Percentiles rank a stretch among this genome's conserved stretches.
These are phyloP conservation scores for Globisporangium cylindrosporum DNA, from an alignment of 352 stramenopile genomes.

Conservation along the genomic window DNA sequence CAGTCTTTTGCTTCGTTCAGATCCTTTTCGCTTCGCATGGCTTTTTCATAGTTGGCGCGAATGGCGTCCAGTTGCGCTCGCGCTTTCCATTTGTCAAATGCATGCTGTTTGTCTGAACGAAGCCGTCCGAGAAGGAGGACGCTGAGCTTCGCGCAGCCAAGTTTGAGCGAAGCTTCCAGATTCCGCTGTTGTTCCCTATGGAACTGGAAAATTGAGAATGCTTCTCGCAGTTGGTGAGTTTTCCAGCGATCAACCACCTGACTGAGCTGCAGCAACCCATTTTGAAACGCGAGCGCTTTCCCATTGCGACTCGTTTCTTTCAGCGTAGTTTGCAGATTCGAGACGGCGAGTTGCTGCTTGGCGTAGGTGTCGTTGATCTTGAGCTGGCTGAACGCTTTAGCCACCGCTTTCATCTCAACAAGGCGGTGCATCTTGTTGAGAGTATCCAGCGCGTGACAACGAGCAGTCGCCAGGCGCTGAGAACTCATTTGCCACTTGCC, in stretches of 20 bases:
- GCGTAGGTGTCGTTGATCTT: not conserved
- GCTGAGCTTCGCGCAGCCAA: conserved; percentile 26
- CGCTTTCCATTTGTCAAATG: conserved; percentile 26
- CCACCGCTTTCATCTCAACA: conserved; percentile 9
- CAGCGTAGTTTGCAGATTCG: conserved; percentile 1
- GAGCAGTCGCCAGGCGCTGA: not conserved
- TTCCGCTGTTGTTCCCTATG: not conserved
- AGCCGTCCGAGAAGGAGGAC: conserved; percentile 21
- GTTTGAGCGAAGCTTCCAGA: not conserved
- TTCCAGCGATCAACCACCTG: not conserved
- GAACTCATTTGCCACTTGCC: conserved; percentile 7
- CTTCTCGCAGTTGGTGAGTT: not conserved
- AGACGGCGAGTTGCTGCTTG: conserved; percentile 5
- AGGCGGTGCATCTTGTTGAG: conserved; percentile 6
- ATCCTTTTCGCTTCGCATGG: conserved; percentile 27
- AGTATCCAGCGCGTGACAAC: conserved; percentile 4
- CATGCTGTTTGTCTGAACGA: conserved; percentile 18
- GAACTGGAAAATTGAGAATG: not conserved
- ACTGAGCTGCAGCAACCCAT: not conserved
- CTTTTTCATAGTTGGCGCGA: conserved; percentile 21
- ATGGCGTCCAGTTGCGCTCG: conserved; percentile 25
- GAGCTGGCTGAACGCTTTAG: conserved; percentile 12
- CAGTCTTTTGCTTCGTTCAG: conserved; percentile 68
- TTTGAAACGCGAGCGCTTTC: conserved; percentile 4
- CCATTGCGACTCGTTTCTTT: not conserved